Conservation (phyloP, 371 early-diverging fungal species). For the Zopfochytrium polystomum region DNA sequence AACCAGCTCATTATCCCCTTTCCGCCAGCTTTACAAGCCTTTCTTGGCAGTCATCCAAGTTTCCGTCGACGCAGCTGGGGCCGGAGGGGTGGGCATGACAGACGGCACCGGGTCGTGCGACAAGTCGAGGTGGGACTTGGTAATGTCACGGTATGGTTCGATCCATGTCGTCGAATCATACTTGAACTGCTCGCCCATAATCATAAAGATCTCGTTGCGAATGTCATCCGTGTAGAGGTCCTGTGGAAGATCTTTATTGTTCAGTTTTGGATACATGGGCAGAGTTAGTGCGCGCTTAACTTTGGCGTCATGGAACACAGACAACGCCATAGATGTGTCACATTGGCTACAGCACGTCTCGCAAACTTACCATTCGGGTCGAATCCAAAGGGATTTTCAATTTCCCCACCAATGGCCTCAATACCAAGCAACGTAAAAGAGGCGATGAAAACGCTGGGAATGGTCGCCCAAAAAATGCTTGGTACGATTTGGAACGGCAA, state of each 20-base stretch:
- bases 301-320: background rate
- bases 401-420: conserved; percentile 43
- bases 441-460: conserved; percentile 57
- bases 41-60: no score
- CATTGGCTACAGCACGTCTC: background rate
- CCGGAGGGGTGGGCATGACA: no score
- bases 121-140: no score
- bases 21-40: no score
- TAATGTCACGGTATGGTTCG: conserved; percentile 1
- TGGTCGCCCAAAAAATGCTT: conserved; percentile 29
- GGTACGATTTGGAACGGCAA: conserved; percentile 47
- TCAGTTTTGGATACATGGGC: background rate
- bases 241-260: conserved; percentile 25
- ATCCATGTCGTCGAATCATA: background rate
- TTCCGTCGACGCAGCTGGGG: no score
- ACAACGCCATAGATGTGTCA: background rate
- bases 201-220: conserved; percentile 15
- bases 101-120: no score
- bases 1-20: no score
- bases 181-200: conserved; percentile 15
- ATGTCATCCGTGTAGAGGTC: conserved; percentile 24
- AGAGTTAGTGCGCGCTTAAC: background rate
- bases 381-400: conserved; percentile 41
- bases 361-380: conserved; percentile 23
- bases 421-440: conserved; percentile 64